phyloP scores from a whole-genome alignment of 345 rosid genomes.

The Pistacia integerrima region DNA sequence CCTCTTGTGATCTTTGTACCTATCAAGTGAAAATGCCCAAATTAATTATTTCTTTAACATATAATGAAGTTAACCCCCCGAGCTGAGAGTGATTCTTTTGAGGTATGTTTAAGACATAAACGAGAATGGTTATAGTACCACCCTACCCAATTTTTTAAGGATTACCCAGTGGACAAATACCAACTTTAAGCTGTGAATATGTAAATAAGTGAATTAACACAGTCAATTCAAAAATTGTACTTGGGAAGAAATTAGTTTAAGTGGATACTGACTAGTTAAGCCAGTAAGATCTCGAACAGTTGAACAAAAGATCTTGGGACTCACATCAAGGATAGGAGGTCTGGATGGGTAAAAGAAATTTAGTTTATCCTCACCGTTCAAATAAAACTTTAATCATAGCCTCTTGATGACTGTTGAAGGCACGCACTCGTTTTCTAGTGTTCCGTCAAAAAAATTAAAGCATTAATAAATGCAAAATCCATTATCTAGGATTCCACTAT shows the following conservation, averaged over 20 bases:
- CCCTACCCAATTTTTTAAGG: too few species aligned
- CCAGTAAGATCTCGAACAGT: neutral
- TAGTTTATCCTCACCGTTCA: conserved; percentile 67
- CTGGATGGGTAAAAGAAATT: neutral
- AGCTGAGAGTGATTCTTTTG: too few species aligned
- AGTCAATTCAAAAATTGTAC: neutral
- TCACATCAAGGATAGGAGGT: neutral
- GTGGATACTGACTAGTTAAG: neutral
- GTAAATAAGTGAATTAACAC: conserved; percentile 7
- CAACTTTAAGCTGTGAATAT: too few species aligned
- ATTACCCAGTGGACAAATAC: too few species aligned
- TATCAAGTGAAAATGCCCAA: too few species aligned
- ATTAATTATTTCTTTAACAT: too few species aligned
- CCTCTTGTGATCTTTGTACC: too few species aligned
- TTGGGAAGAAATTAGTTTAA: conserved; percentile 9
- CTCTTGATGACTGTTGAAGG: conserved; percentile 79
- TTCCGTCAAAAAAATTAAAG: conserved; percentile 42
- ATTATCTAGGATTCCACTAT: neutral
- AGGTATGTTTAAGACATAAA: too few species aligned
- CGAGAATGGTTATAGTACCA: too few species aligned
- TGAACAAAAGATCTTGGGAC: neutral
- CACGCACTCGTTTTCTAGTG: conserved; percentile 65
- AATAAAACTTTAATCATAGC: conserved; percentile 63
- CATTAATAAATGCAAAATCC: conserved; percentile 15
- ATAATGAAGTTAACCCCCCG: too few species aligned